These are phyloP conservation scores for Aeminium ludgeri DNA, from an alignment of 495 filamentous ascomycete genomes.

Conservation along the genomic window DNA sequence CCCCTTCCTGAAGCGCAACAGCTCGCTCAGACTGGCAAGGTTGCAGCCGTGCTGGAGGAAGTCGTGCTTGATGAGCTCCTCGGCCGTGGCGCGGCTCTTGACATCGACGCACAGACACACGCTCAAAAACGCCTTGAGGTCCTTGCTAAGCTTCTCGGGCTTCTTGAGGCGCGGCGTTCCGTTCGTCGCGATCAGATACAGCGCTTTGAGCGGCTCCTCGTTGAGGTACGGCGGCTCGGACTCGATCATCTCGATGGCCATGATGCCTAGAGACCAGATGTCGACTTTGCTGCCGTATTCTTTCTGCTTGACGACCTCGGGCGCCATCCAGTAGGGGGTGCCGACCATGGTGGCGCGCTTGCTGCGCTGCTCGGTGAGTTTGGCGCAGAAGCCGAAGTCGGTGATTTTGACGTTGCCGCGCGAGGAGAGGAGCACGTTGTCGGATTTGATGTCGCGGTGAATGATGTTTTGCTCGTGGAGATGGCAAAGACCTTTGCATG, in stretches of 20 bases:
- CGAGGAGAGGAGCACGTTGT: conserved; percentile 89
- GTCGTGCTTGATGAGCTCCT: conserved; percentile 67
- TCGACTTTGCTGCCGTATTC: conserved; percentile 97
- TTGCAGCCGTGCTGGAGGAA: conserved; percentile 68
- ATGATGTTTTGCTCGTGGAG: conserved; percentile 92
- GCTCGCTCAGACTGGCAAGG: conserved; percentile 60
- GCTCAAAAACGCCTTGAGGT: conserved; percentile 86
- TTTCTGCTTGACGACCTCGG: conserved; percentile 97
- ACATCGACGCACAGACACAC: conserved; percentile 95
- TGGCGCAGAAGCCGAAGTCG: conserved; percentile 98
- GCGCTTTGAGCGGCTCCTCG: conserved; percentile 90
- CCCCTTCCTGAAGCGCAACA: conserved; percentile 59
- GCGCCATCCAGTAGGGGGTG: conserved; percentile 99
- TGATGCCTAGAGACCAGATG: conserved; percentile 97
- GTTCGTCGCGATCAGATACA: conserved; percentile 95
- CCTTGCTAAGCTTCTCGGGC: conserved; percentile 88
- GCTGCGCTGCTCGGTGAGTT: conserved; percentile 87
- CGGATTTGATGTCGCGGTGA: conserved; percentile 97
- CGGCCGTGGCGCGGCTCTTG: conserved; percentile 77
- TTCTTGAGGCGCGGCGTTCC: conserved; percentile 95
- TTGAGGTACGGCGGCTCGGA: conserved; percentile 94
- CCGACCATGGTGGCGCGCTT: conserved; percentile 99
- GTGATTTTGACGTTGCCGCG: conserved; percentile 97
- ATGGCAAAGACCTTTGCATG: conserved; percentile 86
- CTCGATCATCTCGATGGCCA: conserved; percentile 99